A percentile compares a stretch with the other conserved stretches of the same genome.
Conservation (phyloP, 2,329 filamentous ascomycete genomes). For the Pseudopithomyces chartarum region DNA sequence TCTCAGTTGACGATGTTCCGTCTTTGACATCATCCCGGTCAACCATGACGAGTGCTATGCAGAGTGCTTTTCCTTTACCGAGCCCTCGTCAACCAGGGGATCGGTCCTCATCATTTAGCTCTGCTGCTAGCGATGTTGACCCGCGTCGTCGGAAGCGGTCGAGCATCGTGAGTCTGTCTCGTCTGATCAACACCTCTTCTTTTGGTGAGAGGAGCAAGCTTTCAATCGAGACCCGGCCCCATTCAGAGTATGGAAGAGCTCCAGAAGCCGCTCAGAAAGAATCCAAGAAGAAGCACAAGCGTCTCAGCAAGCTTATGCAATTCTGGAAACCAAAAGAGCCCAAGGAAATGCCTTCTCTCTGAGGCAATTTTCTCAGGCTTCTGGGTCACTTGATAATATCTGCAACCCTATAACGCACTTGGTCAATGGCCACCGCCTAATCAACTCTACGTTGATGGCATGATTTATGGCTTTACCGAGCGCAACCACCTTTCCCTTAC, state of each 20-base stretch:
- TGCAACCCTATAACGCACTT: slow-evolving; percentile 24
- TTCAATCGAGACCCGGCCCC: slow-evolving; percentile 64
- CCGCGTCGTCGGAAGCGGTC: slow-evolving; percentile 71
- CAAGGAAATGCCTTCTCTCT: slow-evolving; percentile 36
- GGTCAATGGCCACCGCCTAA: slow-evolving; percentile 17
- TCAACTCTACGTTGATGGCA: slow-evolving; percentile 34
- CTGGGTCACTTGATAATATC: slow-evolving; percentile 17
- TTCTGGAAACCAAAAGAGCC: slow-evolving; percentile 70
- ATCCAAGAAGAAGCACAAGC: slow-evolving; percentile 68
- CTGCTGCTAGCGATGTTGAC: slow-evolving; percentile 46
- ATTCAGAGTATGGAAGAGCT: slow-evolving; percentile 47
- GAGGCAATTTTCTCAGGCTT: slow-evolving; percentile 4
- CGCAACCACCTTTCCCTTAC: slow-evolving; percentile 25
- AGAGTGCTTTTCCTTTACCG: slow-evolving; percentile 53
- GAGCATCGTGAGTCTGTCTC: slow-evolving; percentile 76
- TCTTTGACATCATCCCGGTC: slow-evolving; percentile 78
- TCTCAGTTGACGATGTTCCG: slow-evolving; percentile 75
- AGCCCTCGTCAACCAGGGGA: slow-evolving; percentile 50
- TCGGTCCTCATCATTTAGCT: slow-evolving; percentile 48
- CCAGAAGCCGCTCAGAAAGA: slow-evolving; percentile 66
- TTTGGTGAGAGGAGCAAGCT: slow-evolving; percentile 78
- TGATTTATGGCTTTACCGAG: slow-evolving; percentile 41
- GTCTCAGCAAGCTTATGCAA: slow-evolving; percentile 75
- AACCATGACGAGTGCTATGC: slow-evolving; percentile 73
- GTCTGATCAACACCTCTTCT: slow-evolving; percentile 68